Evolutionary conservation across 2,329 filamentous ascomycete species (phyloP).

Genomic region (Ascochyta rabiei): DNA sequence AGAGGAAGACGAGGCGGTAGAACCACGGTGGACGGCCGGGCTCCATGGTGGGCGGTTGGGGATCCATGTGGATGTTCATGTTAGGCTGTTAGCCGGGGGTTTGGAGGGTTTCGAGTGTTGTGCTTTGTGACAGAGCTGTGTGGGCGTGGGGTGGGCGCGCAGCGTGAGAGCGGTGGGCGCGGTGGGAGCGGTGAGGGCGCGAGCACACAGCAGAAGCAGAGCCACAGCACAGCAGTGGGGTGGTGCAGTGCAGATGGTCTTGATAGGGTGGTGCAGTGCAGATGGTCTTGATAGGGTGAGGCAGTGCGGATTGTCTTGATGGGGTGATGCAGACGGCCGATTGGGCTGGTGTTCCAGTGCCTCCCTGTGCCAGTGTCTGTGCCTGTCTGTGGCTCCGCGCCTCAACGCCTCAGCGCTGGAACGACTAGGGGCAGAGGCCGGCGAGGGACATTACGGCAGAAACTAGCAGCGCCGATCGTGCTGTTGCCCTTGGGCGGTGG

Average conservation of each 20-base stretch:
- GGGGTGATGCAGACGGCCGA: not conserved
- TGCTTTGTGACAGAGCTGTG: conserved; percentile 4
- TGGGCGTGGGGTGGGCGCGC: not conserved
- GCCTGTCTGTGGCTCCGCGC: no score
- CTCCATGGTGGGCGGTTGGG: no score
- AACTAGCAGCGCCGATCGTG: conserved; percentile 3
- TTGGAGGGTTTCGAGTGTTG: conserved; percentile 17
- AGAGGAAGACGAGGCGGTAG: conserved; percentile 77
- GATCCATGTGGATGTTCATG: not conserved
- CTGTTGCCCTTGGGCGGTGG: not conserved
- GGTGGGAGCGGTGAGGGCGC: conserved; percentile 5
- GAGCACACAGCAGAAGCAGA: not conserved
- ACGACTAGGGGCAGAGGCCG: not conserved
- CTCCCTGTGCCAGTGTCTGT: no score
- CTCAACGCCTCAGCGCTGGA: no score
- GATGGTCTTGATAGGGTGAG: not conserved
- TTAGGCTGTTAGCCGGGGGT: no score
- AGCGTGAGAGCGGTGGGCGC: not conserved
- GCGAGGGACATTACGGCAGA: not conserved
- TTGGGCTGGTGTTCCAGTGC: not conserved
- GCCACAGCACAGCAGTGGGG: not conserved
- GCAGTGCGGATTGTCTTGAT: not conserved
- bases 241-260: no score
- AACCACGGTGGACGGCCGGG: conserved; percentile 51
- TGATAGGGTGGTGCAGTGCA: not conserved